Conservation (phyloP, 176 grass and related monocot species). For the Urochloa ruziziensis region DNA sequence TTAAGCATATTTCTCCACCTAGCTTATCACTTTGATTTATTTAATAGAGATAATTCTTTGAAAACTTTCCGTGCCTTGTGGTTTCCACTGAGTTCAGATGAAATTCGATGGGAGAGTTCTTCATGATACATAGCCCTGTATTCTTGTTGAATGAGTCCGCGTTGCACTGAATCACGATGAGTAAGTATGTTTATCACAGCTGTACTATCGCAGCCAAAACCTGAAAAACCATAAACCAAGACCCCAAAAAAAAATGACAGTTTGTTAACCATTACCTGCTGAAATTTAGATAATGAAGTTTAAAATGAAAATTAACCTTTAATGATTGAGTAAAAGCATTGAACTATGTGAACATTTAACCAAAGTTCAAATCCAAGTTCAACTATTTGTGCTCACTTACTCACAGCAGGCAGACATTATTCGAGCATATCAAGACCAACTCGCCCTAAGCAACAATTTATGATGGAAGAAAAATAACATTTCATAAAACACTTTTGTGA, state of each 20-base stretch:
- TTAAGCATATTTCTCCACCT: neutral
- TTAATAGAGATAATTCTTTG: constrained; percentile 8
- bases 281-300: neutral
- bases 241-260: constrained; percentile 23
- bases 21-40: neutral
- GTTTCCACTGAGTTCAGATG: constrained; percentile 85
- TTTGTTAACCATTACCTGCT: neutral
- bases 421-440: neutral
- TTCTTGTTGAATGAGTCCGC: constrained; percentile 91
- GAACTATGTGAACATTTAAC: neutral
- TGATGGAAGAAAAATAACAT: neutral
- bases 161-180: constrained; percentile 84
- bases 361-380: neutral
- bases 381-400: neutral
- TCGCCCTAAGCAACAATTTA: neutral
- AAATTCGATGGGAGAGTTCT: constrained; percentile 64
- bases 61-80: constrained; percentile 55
- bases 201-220: constrained; percentile 85
- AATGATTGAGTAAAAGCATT: constrained; percentile 14
- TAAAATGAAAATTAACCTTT: neutral
- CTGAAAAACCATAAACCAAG: constrained; percentile 41
- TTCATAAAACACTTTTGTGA: neutral
- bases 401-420: neutral
- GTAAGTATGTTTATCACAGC: constrained; percentile 82
- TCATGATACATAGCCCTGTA: constrained; percentile 85